Evolutionary conservation across 148 eudicot genomes (phyloP).

Genomic region (Persicaria maculosa): DNA sequence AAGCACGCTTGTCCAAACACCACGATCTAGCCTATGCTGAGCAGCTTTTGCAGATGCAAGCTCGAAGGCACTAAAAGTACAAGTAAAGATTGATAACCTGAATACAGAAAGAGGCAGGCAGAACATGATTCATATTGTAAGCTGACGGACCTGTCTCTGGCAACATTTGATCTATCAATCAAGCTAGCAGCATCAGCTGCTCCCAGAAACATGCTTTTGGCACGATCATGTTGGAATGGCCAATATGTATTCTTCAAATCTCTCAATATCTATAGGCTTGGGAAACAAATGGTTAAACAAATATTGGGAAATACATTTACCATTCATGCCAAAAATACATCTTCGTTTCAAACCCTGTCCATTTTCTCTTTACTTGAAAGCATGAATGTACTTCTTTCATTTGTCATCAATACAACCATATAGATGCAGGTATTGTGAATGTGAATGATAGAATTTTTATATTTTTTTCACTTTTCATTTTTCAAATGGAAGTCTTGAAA

Average conservation of each 20-base stretch:
- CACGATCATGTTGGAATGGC: constrained; percentile 77
- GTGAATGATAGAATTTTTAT: too few species aligned
- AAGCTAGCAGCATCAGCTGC: constrained; percentile 81
- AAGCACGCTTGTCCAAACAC: constrained; percentile 85
- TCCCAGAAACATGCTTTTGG: constrained; percentile 62
- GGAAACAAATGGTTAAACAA: constrained; percentile 3
- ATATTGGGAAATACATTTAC: constrained; percentile 8
- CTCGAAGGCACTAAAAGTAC: constrained; percentile 44
- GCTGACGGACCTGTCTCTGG: constrained; percentile 32
- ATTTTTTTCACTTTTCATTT: neutral
- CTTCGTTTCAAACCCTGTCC: neutral
- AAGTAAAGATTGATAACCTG: constrained; percentile 3
- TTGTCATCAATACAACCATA: neutral
- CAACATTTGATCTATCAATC: constrained; percentile 35
- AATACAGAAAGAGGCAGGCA: constrained; percentile 3
- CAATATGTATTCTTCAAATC: constrained; percentile 74
- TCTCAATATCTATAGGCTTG: constrained; percentile 41
- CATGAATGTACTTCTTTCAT: neutral
- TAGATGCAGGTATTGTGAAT: neutral
- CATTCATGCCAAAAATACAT: constrained; percentile 1
- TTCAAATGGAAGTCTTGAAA: neutral
- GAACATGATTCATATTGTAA: neutral
- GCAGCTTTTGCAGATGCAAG: constrained; percentile 94
- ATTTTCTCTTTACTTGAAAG: neutral
- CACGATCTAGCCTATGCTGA: constrained; percentile 77